phyloP scores from a whole-genome alignment of 208 protist species.

The Vickermania spadyakhi region DNA sequence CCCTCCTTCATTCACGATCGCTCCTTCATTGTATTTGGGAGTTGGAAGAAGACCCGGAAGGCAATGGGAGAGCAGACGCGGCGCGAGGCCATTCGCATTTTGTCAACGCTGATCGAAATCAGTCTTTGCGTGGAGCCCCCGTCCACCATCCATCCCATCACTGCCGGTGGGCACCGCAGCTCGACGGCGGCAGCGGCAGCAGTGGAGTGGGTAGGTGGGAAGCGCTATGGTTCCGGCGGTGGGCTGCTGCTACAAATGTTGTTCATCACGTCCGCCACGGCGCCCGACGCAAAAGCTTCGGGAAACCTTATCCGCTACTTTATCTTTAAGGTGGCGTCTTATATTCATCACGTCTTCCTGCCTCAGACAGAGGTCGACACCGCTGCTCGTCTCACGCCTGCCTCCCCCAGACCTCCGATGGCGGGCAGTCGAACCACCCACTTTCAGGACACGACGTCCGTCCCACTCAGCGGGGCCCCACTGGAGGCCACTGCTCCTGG shows the following conservation, averaged over 20 bases:
- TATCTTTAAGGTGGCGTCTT: slow-evolving; percentile 33
- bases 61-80: slow-evolving; percentile 21
- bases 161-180: slow-evolving; percentile 26
- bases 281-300: slow-evolving; percentile 28
- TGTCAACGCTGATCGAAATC: slow-evolving; percentile 16
- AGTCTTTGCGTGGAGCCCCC: not conserved
- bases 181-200: not conserved
- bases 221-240: slow-evolving; percentile 68
- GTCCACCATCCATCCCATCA: slow-evolving; percentile 17
- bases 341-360: slow-evolving; percentile 26
- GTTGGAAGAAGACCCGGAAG: not conserved
- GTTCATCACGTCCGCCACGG: slow-evolving; percentile 34
- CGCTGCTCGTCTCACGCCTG: not conserved
- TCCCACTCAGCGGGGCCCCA: not conserved
- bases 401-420: not conserved
- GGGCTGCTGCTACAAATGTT: slow-evolving; percentile 77
- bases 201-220: slow-evolving; percentile 29
- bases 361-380: not conserved
- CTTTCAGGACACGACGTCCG: not conserved
- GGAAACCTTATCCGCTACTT: slow-evolving; percentile 62
- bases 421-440: not conserved
- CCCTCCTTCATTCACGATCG: not conserved
- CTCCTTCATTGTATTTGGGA: not conserved
- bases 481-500: no score
- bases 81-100: slow-evolving; percentile 32